A percentile compares a stretch with the other conserved stretches of the same genome.
Conservation (phyloP, 2,329 filamentous ascomycete genomes). For the Penicillium frequentans region DNA sequence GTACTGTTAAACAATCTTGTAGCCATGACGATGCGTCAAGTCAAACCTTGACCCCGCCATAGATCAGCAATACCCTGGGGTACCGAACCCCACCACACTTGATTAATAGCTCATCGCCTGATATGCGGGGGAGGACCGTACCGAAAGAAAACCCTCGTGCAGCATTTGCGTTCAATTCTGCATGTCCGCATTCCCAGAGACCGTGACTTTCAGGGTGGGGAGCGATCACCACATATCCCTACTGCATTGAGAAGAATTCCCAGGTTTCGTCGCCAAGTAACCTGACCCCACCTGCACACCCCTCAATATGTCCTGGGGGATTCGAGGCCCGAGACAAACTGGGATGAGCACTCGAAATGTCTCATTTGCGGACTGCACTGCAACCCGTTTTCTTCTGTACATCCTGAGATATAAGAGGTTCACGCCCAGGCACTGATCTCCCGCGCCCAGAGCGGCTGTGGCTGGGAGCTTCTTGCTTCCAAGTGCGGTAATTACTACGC, state of each 20-base stretch:
- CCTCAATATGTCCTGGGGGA: slow-evolving; percentile 11
- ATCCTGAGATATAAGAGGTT: not conserved
- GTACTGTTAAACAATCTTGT: not conserved
- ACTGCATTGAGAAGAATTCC: slow-evolving; percentile 10
- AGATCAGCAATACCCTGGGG: not conserved
- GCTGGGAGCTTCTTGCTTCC: slow-evolving; percentile 5
- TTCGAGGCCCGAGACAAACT: slow-evolving; percentile 4
- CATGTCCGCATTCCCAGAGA: not conserved
- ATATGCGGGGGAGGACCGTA: not conserved
- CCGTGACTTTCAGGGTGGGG: not conserved
- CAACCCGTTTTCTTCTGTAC: no score
- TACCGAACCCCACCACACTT: not conserved
- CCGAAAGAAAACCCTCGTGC: not conserved
- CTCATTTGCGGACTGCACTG: not conserved
- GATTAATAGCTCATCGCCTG: not conserved
- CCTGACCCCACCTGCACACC: slow-evolving; percentile 7
- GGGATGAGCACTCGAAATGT: not conserved
- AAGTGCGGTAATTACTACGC: not conserved
- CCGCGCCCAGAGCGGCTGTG: slow-evolving; percentile 16
- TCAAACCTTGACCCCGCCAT: not conserved
- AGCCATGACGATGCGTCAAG: not conserved
- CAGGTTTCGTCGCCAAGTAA: slow-evolving; percentile 8
- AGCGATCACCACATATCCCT: slow-evolving; percentile 9
- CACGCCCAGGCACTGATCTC: slow-evolving; percentile 18
- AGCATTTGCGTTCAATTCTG: not conserved